Percentiles rank a stretch among this genome's conserved stretches.
phyloP scores from a whole-genome alignment of 345 rosid genomes.

The Hypericum androsaemum region DNA sequence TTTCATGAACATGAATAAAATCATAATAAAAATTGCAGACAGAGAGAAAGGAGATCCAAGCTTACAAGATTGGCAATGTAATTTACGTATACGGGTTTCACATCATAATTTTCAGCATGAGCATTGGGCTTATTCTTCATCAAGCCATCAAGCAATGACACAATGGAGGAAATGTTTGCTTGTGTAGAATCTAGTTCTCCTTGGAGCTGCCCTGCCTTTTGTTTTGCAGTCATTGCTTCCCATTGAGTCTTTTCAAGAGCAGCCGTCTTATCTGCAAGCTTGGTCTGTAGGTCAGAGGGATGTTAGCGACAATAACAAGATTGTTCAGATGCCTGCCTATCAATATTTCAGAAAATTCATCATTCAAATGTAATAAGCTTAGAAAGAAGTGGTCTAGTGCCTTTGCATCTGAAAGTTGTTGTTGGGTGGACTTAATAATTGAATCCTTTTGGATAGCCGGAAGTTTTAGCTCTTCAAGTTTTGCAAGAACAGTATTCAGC shows the following conservation, averaged over 20 bases:
- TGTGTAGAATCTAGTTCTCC: conserved; percentile 54
- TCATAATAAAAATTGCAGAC: not conserved
- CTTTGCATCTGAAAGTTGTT: conserved; percentile 83
- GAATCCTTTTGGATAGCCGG: conserved; percentile 58
- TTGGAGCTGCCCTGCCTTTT: conserved; percentile 59
- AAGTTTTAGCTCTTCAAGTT: conserved; percentile 51
- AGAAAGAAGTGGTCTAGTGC: conserved; percentile 21
- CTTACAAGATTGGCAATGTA: conserved; percentile 57
- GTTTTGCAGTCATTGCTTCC: conserved; percentile 71
- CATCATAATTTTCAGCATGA: conserved; percentile 44
- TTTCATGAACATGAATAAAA: not conserved
- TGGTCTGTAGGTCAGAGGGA: conserved; percentile 35
- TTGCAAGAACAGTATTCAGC: conserved; percentile 33
- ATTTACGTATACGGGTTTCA: conserved; percentile 38
- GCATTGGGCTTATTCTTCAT: conserved; percentile 28
- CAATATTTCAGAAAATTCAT: not conserved
- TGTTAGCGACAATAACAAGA: conserved; percentile 9
- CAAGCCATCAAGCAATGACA: conserved; percentile 51
- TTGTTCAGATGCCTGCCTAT: not conserved
- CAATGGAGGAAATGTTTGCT: conserved; percentile 53
- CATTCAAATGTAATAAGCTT: not conserved
- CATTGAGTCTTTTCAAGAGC: conserved; percentile 81
- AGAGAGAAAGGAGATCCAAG: conserved; percentile 1
- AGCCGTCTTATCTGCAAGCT: conserved; percentile 97
- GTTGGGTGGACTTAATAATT: conserved; percentile 53